Base-by-base conservation (phyloP, 495 filamentous ascomycete genomes). In the Talaromyces wortmannii region DNA sequence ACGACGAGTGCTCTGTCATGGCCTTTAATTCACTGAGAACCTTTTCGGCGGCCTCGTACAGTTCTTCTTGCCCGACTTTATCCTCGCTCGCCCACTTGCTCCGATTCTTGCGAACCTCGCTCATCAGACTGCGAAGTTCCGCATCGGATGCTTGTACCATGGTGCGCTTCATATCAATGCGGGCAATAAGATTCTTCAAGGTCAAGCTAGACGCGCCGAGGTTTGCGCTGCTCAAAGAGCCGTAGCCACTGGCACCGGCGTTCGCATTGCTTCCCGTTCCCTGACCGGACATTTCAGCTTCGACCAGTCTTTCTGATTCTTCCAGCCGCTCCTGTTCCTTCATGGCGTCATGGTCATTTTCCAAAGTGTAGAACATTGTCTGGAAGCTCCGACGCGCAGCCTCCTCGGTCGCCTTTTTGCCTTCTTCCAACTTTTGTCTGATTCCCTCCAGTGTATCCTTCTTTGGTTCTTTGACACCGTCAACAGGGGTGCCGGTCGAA, bases 11-110 rank as follows among this genome's bases (percentile, higher is more conserved):
- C 65, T 97, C 92, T 6, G 92, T 96, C 77, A 92, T 89, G 15
- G 92, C 95, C 65, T 96, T 97, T 36, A 99, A 83, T 63, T 97
- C 91, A 64, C 88, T 92, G 52, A 97, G 76, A 17, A 99, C 94
- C 73, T 96, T 96, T 63, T 99, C 94, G 13, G 91, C 79, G 8
- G 94, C 87, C 72, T 99, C 94, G 63, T 99, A 99, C 4, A 99
- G 81, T 71, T 99, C 94, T 63, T 97, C 94, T 70, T 99, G 94
- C 55, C 90, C 90, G 51, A 99, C 84, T 59, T 92, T 92, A 53
- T 99, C 94, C 67, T 97, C 94, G 68, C 85, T 97, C 16, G 94
- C 94, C 94, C 94, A 99, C 69, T 99, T 99, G 67, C 92, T 96
- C 59, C 94, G 78, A 63, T 96, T 96, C 64, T 97, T 97, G 52